Conservation (phyloP, 2,329 filamentous ascomycete genomes). For the Diaporthe australafricana region DNA sequence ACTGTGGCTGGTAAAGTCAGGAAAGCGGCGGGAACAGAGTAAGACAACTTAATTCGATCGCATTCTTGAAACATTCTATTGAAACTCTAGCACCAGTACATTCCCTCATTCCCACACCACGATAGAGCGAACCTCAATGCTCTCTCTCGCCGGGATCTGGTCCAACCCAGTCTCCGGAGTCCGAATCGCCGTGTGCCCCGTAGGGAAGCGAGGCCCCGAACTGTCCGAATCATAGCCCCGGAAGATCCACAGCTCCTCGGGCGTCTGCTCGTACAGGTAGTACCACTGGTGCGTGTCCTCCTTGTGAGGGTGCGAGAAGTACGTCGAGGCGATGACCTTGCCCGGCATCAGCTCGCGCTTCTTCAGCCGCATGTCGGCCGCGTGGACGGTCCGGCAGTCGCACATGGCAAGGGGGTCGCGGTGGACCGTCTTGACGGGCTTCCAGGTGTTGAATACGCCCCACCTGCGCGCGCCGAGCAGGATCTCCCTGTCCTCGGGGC, state of each 20-base stretch:
- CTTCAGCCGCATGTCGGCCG: slow-evolving; percentile 2
- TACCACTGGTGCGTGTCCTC: slow-evolving; percentile 17
- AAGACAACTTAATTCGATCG: too few relatives aligned
- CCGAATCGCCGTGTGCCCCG: slow-evolving; percentile 3
- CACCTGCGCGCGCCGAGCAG: not conserved
- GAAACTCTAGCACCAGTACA: too few relatives aligned
- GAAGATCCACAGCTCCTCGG: slow-evolving; percentile 3
- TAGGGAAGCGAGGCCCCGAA: not conserved
- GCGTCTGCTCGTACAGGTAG: not conserved
- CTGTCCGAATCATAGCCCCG: not conserved
- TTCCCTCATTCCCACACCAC: not conserved
- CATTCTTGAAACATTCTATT: too few relatives aligned
- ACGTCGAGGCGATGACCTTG: not conserved
- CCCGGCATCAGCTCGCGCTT: not conserved
- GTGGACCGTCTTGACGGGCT: slow-evolving; percentile 11
- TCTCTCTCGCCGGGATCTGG: not conserved
- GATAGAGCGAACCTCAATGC: not conserved
- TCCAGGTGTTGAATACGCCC: slow-evolving; percentile 13
- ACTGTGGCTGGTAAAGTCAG: too few relatives aligned
- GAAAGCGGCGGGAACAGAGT: too few relatives aligned
- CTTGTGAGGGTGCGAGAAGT: slow-evolving; percentile 5
- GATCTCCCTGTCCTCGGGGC: not conserved
- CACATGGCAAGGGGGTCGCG: not conserved
- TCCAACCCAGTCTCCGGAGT: not conserved
- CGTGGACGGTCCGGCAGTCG: not conserved